Percentiles rank a stretch among this genome's conserved stretches.
These are phyloP conservation scores for Streptanthus diversifolius DNA, from an alignment of 345 rosid species.

Conservation along the genomic window DNA sequence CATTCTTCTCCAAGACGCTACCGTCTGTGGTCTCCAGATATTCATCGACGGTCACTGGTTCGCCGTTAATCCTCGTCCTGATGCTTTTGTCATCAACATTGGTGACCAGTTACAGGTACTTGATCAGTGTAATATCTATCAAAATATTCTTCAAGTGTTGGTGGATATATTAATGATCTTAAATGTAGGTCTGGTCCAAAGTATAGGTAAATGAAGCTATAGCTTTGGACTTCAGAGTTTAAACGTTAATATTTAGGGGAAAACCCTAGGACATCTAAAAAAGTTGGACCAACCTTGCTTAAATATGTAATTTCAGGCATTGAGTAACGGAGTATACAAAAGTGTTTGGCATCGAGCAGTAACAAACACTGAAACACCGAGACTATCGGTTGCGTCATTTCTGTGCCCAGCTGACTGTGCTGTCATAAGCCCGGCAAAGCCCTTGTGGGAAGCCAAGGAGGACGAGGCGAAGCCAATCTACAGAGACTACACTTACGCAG, in stretches of 20 bases:
- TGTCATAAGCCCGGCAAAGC: constrained; percentile 56
- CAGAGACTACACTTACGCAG: constrained; percentile 73
- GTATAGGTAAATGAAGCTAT: not conserved
- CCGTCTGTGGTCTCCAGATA: constrained; percentile 78
- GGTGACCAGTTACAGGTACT: constrained; percentile 87
- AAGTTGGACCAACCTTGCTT: not conserved
- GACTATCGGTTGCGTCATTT: constrained; percentile 80
- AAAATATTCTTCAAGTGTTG: not conserved
- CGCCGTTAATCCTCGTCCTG: constrained; percentile 69
- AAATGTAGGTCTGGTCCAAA: not conserved
- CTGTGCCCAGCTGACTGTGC: constrained; percentile 65
- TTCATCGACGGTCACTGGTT: constrained; percentile 73
- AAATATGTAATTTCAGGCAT: constrained; percentile 45
- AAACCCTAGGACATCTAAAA: not conserved
- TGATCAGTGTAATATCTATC: not conserved
- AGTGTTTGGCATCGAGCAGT: constrained; percentile 91
- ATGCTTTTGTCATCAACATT: constrained; percentile 79
- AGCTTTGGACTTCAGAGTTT: not conserved
- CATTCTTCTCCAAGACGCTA: constrained; percentile 76
- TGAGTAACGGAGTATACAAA: constrained; percentile 78
- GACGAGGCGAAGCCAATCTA: constrained; percentile 50
- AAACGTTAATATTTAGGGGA: not conserved
- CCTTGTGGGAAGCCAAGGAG: constrained; percentile 26
- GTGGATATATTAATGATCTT: not conserved
- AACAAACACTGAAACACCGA: constrained; percentile 51